Evolutionary conservation across 78 protist species (phyloP).

Genomic region (Cavenderia fasciculata): DNA sequence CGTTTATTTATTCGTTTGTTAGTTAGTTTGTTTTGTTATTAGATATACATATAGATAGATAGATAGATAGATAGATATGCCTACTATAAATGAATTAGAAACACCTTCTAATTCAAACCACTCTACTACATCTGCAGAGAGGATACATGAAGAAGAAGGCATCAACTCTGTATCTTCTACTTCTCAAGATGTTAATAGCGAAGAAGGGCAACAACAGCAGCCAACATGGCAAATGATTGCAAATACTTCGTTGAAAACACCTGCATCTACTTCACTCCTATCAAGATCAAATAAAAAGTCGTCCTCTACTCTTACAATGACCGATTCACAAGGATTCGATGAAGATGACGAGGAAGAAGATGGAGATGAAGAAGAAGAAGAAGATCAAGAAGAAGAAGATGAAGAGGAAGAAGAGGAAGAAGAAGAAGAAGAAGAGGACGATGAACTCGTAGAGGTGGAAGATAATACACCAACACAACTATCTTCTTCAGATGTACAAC

Average conservation of each 20-base stretch:
- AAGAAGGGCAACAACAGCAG: constrained; percentile 1
- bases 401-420: neutral
- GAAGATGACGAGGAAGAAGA: neutral
- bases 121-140: too few relatives aligned
- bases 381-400: neutral
- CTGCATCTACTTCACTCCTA: neutral
- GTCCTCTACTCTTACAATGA: neutral
- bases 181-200: too few relatives aligned
- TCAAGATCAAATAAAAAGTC: neutral
- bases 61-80: too few relatives aligned
- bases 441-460: neutral
- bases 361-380: constrained; percentile 3
- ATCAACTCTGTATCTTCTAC: neutral
- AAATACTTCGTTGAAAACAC: constrained; percentile 34
- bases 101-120: too few relatives aligned
- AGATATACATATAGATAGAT: too few relatives aligned
- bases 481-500: neutral
- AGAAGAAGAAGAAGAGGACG: constrained; percentile 16
- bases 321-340: neutral
- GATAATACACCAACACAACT: neutral
- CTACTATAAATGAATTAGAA: too few relatives aligned
- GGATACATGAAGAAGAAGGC: constrained; percentile 7
- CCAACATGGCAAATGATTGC: constrained; percentile 74
- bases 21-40: too few relatives aligned
- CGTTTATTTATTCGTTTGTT: too few relatives aligned